Evolutionary conservation across 257 asterid species (phyloP), one percentile per base, ranked within the genome.

Genomic region (Solanum microdontum): DNA sequence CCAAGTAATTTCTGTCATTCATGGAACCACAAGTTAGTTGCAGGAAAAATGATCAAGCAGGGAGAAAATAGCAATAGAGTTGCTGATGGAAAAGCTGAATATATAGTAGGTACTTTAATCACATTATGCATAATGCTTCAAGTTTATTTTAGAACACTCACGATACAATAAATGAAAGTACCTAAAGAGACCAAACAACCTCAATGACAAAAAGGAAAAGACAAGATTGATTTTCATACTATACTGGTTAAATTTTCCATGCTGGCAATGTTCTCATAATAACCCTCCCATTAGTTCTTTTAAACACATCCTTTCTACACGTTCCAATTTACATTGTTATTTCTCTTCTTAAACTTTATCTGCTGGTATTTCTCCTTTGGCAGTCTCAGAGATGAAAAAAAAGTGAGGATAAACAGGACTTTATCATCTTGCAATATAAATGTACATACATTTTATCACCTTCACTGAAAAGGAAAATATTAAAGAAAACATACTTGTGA

Each of bases 1-100:
- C 94, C 33, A 88, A 86, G 88, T 94, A 93, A 37, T 93, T 92
- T 80, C 96, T 94, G 93, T 88, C 87, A 90, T 79, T 83, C 85
- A 82, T 9, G 85, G 85, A 82, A 82, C 33, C 85, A 17, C 30
- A 82, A 82, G 69, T 82, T 82, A 48, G 43, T 48, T 79, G 66
- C 84, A 79, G 66, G 69, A 30, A 82, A 45, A 24, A 82, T 82
- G 69, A 48, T 82, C 69, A 48, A 30, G 8, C 82, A 77, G 72
- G 84, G 37, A 77, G 82, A 69, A 28, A 82, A 58, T 62, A 39
- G 84, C 60, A 89, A 87, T 45, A 45, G 19, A 45, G 26, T 74
- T 76, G 82, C 89, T 83, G 64, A 58, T 36, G 43, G 86, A 60
- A 87, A 84, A 70, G 62, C 37, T 82, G 84, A 28, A 86, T 37